Evolutionary conservation across 2,329 filamentous ascomycete genomes (phyloP), one percentile per base, ranked within the genome.

Genomic region (Furcasterigmium sp.): DNA sequence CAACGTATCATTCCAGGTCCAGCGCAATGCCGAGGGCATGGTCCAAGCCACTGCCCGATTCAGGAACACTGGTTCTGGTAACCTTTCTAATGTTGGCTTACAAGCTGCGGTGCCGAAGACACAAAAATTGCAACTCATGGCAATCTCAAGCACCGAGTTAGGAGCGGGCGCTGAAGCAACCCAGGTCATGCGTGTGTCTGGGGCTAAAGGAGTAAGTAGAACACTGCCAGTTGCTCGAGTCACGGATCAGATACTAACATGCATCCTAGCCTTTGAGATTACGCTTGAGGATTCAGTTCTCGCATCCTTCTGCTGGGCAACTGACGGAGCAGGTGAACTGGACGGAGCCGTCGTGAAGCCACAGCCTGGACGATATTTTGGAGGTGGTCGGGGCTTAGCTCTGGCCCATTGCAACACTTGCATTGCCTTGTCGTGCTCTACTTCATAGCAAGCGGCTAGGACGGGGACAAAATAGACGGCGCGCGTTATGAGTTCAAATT

Each of bases 91-190:
- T 37, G 87, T 97, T 23, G 88, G 87, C 20, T 64, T 98, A 51
- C 93, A 98, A 63, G 93, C 91, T 35, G 93, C 93, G 1, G 93
- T 98, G 42, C 93, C 93, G 8, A 98, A 97, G 68, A 89, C 87
- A 36, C 93, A 98, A 67, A 95, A 93, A 62, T 68, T 98, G 56
- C 90, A 96, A 61, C 70, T 98, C 51, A 85, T 94, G 61, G 88
- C 85, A 46, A 95, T 98, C 52, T 95, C 88, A 52, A 87, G 80
- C 51, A 70, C 83, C 5, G 87, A 94, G 25, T 61, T 98, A 35
- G 80, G 73, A 11, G 80, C 83, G 7, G 88, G 88, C 13, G 80
- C 84, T 34, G 90, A 95, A 60, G 91, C 90, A 14, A 90, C 85
- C 47, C 93, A 97, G 68, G 76, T 83, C 56, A 95, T 98, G 88